Evolutionary conservation across 306 rosid genomes (phyloP), one percentile per base, ranked within the genome.

Genomic region (Cucurbita pepo): DNA sequence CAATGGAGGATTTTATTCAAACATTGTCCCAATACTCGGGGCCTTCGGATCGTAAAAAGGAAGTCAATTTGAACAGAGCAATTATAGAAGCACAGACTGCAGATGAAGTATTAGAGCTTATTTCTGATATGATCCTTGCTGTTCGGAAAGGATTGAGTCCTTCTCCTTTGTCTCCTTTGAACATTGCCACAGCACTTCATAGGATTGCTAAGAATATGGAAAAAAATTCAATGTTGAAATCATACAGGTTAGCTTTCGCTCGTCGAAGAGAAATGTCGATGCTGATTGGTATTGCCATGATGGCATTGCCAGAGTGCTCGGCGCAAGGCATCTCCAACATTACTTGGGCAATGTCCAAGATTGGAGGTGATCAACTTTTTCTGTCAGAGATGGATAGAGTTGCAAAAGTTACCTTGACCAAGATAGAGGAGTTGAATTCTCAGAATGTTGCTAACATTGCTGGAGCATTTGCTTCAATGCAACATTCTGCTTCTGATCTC

Each of bases 151-250:
- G 98, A 48, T 80, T 90, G 76, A 90, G 88, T 73, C 98, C 98
- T 52, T 94, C 97, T 0, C 97, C 97, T 56, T 89, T 94, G 38
- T 86, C 97, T 63, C 96, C 98, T 57, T 79, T 94, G 77, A 91
- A 91, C 83, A 85, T 91, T 77, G 96, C 97, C 63, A 90, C 98
- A 37, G 87, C 96, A 43, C 94, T 94, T 81, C 98, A 94, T 81
- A 85, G 98, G 51, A 88, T 90, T 77, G 98, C 98, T 77, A 90
- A 86, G 83, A 90, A 89, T 74, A 90, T 94, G 98, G 98, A 94
- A 81, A 86, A 83, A 76, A 87, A 87, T 70, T 83, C 86, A 30
- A 85, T 90, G 95, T 51, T 73, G 80, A 79, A 79, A 79, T 85
- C 97, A 25, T 89, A 84, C 21, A 85, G 97, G 77, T 74, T 94